Conservation (phyloP, 2,329 filamentous ascomycete genomes). For the Fusarium tjaetaba region DNA sequence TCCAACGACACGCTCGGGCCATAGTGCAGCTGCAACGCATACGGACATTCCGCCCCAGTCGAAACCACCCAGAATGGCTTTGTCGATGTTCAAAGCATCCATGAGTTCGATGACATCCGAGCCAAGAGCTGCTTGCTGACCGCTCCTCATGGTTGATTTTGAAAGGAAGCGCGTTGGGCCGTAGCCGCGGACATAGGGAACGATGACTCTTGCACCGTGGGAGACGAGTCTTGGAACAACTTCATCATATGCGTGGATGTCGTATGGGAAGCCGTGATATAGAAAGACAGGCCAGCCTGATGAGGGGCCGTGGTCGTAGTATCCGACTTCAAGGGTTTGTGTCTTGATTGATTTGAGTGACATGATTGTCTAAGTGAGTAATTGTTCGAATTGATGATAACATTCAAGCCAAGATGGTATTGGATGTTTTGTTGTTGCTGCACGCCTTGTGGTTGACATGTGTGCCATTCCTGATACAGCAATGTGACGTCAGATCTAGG, state of each 20-base stretch:
- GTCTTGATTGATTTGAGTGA: background rate
- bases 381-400: too few relatives aligned
- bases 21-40: conserved; percentile 2
- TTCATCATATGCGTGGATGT: conserved; percentile 7
- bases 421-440: background rate
- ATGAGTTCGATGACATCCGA: conserved; percentile 8
- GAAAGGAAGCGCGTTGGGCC: conserved; percentile 5
- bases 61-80: background rate
- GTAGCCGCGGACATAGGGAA: background rate
- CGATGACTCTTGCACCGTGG: background rate
- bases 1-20: background rate
- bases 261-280: conserved; percentile 17
- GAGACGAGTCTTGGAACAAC: background rate
- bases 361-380: background rate
- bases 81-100: conserved; percentile 2
- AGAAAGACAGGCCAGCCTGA: conserved; percentile 9
- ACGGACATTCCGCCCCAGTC: conserved; percentile 9
- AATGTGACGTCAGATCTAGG: background rate
- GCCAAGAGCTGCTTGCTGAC: conserved; percentile 4
- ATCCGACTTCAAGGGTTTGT: background rate
- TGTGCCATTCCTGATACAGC: too few relatives aligned
- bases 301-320: background rate
- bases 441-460: conserved; percentile 9
- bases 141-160: background rate
- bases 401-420: fast-evolving